These are phyloP conservation scores for Penicillium turbatum DNA, from an alignment of 495 filamentous ascomycete species.

Conservation along the genomic window DNA sequence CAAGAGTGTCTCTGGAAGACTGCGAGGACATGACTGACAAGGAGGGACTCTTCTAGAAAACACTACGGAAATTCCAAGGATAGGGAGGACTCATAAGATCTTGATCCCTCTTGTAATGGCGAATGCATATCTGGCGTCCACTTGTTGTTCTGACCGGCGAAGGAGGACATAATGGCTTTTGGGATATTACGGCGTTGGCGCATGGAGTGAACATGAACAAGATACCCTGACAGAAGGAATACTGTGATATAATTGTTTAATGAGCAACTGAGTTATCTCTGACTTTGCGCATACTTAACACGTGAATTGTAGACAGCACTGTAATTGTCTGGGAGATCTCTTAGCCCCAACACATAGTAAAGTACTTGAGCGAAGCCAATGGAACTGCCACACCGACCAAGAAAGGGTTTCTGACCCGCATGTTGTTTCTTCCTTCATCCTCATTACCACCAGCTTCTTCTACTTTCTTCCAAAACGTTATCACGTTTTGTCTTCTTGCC, in stretches of 20 bases:
- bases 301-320: neutral
- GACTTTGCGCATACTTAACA: too few relatives aligned
- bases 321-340: neutral
- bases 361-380: constrained; percentile 4
- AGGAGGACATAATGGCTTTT: neutral
- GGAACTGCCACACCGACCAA: constrained; percentile 21
- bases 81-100: constrained; percentile 24
- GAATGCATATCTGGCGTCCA: neutral
- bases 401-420: constrained; percentile 39
- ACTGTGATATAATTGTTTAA: neutral
- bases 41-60: constrained; percentile 44
- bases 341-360: neutral
- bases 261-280: neutral
- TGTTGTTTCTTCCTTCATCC: constrained; percentile 23
- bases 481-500: constrained; percentile 10
- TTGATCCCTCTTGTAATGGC: neutral
- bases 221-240: neutral
- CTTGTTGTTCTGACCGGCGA: neutral
- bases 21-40: constrained; percentile 12
- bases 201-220: neutral
- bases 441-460: neutral
- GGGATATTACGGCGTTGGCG: neutral
- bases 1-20: neutral
- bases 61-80: constrained; percentile 74
- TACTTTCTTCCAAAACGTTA: constrained; percentile 4